These are phyloP conservation scores for Aspergillus pseudoterreus DNA, from an alignment of 2,329 filamentous ascomycete genomes.

Conservation along the genomic window DNA sequence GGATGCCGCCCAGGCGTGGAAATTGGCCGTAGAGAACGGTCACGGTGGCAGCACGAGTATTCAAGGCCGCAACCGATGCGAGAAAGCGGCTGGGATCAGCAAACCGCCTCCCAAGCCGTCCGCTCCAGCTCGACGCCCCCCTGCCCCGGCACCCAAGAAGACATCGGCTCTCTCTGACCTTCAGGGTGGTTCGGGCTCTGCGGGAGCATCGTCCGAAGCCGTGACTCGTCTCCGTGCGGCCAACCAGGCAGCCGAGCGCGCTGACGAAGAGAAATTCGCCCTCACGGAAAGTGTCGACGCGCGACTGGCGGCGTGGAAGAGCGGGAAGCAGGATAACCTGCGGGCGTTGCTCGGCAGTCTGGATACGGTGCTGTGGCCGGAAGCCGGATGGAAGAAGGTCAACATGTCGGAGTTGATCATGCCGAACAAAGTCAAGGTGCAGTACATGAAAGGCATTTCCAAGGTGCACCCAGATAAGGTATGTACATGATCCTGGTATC, in stretches of 20 bases:
- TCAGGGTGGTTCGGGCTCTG: constrained; percentile 38
- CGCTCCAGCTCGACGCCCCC: constrained; percentile 44
- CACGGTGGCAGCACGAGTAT: constrained; percentile 82
- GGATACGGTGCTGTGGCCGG: constrained; percentile 86
- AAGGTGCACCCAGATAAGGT: constrained; percentile 99
- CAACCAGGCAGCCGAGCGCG: constrained; percentile 78
- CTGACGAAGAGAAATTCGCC: constrained; percentile 90
- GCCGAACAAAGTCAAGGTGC: constrained; percentile 91
- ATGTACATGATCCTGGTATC: constrained; percentile 33
- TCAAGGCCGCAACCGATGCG: constrained; percentile 82
- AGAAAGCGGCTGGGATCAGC: constrained; percentile 76
- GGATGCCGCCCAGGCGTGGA: constrained; percentile 79
- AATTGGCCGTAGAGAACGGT: constrained; percentile 74
- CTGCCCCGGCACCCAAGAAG: constrained; percentile 40
- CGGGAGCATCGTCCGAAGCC: constrained; percentile 61
- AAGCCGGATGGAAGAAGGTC: constrained; percentile 94
- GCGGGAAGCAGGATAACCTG: constrained; percentile 88
- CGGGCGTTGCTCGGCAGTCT: constrained; percentile 81
- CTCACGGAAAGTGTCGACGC: constrained; percentile 83
- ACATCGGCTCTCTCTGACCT: constrained; percentile 31
- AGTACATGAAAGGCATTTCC: constrained; percentile 98
- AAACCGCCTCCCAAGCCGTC: constrained; percentile 44
- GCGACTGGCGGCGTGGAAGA: constrained; percentile 74
- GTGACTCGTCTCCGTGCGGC: constrained; percentile 78
- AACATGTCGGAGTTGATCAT: constrained; percentile 90